A percentile compares a stretch with the other conserved stretches of the same genome.
phyloP scores from a whole-genome alignment of 75 land plant genomes.

The Selaginella moellendorffii region DNA sequence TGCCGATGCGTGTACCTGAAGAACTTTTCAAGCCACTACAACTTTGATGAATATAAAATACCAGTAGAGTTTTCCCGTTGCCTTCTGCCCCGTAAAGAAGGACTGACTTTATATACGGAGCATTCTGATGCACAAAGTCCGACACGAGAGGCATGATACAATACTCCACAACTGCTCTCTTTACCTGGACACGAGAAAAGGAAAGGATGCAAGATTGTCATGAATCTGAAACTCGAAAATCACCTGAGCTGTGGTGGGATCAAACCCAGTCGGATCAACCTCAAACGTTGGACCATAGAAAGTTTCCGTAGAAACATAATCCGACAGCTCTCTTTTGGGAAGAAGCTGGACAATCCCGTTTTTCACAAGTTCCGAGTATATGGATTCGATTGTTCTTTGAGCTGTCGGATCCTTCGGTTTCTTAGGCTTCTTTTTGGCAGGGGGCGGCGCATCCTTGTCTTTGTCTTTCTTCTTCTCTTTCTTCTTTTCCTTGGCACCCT shows the following conservation, averaged over 20 bases:
- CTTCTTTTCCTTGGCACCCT: constrained; percentile 16
- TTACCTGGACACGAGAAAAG: constrained; percentile 13
- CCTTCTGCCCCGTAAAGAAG: constrained; percentile 25
- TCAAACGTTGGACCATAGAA: constrained; percentile 7
- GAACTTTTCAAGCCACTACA: background rate
- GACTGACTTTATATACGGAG: constrained; percentile 23
- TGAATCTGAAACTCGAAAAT: no score
- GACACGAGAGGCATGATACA: constrained; percentile 24
- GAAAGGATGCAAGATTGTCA: no score
- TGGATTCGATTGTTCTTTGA: constrained; percentile 17
- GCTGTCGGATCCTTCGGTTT: constrained; percentile 20
- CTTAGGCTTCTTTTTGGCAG: constrained; percentile 18
- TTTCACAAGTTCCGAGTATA: constrained; percentile 16
- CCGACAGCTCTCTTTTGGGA: constrained; percentile 20
- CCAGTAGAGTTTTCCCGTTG: constrained; percentile 28
- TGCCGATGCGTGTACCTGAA: constrained; percentile 30
- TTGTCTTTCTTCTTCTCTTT: constrained; percentile 12
- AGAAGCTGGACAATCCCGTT: constrained; percentile 21
- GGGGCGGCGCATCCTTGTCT: constrained; percentile 18
- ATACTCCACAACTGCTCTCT: constrained; percentile 20
- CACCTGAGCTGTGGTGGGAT: constrained; percentile 28
- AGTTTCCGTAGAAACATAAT: constrained; percentile 16
- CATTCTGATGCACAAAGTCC: constrained; percentile 22
- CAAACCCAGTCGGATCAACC: constrained; percentile 13
- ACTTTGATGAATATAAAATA: background rate